Base-by-base conservation (phyloP, 2,329 filamentous ascomycete genomes). In the Pestalotiopsis sp. region DNA sequence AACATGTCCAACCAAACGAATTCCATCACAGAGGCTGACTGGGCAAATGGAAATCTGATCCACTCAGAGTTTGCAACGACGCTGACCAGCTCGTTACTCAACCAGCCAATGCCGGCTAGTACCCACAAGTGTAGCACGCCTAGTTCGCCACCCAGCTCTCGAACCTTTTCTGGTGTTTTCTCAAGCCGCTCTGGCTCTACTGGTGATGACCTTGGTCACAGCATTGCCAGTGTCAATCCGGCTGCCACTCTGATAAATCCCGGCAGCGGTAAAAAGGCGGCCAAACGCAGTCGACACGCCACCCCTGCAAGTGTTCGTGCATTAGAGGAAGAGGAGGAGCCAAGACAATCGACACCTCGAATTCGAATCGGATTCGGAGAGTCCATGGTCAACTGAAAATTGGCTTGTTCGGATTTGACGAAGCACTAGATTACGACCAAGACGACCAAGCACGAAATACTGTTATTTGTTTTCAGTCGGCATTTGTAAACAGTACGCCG, bases 261-360 rank as follows among this genome's bases (percentile, higher is more conserved):
- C 12, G 59, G 49, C n/a, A 65, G 59, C 66, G 20, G 67, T 67
- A 81, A 82, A 11, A 82, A 80, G 55, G 77, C 79, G n/a, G 72
- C 73, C 52, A 88, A 87, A 72, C 81, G 86, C 41, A 75, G 77
- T 67, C 81, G 84, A 13, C 79, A 82, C 64, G 84, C 85, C 63
- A 86, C 85, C 0, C 83, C 84, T 7, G 79, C 79, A 2, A 82
- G 84, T 45, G 74, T 78, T n/a, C 84, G 81, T 70, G 81, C 74
- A 9, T 81, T 85, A 17, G 85, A 85, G 52, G 82, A 84, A 23
- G 83, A 86, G 64, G 81, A 86, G 57, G 83, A 86, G 69, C 80
- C 81, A 41, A 79, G 79, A 13, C 77, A 79, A 31, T 72, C 69
- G n/a, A 82, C 79, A 67, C 79, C 81, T 7, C 74, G 72, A 45